Conservation (phyloP, 1,284 basidiomycete species). For the Afroboletus lepidellus region DNA sequence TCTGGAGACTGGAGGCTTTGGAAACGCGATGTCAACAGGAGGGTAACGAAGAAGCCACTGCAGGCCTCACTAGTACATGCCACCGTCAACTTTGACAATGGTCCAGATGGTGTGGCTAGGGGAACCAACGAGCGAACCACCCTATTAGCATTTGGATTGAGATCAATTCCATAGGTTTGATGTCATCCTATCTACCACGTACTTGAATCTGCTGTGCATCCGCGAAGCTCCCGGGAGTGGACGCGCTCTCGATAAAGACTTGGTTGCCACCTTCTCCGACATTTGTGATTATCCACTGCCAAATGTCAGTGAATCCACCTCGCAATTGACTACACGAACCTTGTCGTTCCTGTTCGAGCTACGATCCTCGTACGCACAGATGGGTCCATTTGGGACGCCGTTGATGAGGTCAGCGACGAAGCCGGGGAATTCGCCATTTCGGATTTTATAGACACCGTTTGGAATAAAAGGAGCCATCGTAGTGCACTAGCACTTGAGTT, state of each 20-base stretch:
- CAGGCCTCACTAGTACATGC: neutral
- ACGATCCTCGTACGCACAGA: neutral
- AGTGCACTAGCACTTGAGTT: neutral
- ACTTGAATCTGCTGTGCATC: neutral
- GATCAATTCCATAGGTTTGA: neutral
- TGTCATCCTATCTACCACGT: neutral
- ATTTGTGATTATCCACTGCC: neutral
- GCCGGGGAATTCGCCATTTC: neutral
- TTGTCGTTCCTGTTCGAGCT: neutral
- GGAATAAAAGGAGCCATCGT: neutral
- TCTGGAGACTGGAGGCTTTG: neutral
- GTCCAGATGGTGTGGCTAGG: neutral
- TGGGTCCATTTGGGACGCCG: neutral
- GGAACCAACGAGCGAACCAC: neutral
- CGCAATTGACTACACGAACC: neutral
- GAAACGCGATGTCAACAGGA: neutral
- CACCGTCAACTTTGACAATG: neutral
- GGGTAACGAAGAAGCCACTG: neutral
- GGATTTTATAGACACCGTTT: neutral
- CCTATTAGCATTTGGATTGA: neutral
- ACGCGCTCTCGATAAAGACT: neutral
- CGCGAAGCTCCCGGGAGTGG: neutral
- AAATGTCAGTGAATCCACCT: neutral
- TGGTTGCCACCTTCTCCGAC: neutral
- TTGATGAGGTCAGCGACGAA: neutral